Conservation (phyloP, 352 stramenopile species). For the Globisporangium cylindrosporum region DNA sequence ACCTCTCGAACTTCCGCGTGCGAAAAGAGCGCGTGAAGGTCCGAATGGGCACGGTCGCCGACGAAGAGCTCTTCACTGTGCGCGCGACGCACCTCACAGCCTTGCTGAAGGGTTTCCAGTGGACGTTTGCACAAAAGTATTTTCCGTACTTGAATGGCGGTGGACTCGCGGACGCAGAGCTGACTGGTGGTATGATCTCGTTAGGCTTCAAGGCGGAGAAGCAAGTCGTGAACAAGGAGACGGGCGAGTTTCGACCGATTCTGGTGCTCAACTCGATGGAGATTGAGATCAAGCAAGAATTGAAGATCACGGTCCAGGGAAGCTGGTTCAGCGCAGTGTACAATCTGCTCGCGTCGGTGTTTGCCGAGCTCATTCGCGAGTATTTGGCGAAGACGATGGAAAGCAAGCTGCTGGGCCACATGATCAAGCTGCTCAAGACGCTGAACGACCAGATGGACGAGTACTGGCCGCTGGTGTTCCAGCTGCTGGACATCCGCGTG, state of each 20-base stretch:
- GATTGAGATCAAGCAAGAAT: conserved; percentile 80
- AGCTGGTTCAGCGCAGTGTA: conserved; percentile 87
- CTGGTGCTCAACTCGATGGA: conserved; percentile 81
- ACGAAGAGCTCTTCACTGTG: conserved; percentile 82
- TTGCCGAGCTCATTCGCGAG: conserved; percentile 75
- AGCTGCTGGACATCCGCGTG: conserved; percentile 75
- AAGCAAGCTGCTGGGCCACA: conserved; percentile 74
- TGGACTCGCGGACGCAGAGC: conserved; percentile 63
- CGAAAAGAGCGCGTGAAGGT: conserved; percentile 85
- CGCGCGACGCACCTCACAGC: conserved; percentile 71
- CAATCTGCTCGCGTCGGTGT: conserved; percentile 76
- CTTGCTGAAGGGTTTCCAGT: conserved; percentile 79
- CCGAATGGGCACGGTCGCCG: conserved; percentile 71
- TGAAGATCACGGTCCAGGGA: conserved; percentile 79
- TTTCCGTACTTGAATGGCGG: conserved; percentile 86
- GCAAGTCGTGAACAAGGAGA: conserved; percentile 47
- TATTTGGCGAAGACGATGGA: conserved; percentile 86
- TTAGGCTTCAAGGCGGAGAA: conserved; percentile 85
- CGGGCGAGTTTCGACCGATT: conserved; percentile 61
- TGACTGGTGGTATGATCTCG: conserved; percentile 70
- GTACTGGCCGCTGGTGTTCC: conserved; percentile 83
- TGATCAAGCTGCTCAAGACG: conserved; percentile 80
- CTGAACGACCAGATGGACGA: conserved; percentile 84
- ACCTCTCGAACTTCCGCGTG: conserved; percentile 82
- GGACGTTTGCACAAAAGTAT: conserved; percentile 84